These are phyloP conservation scores for Trichophyton schoenleinii DNA, from an alignment of 2,329 filamentous ascomycete genomes.

Conservation along the genomic window DNA sequence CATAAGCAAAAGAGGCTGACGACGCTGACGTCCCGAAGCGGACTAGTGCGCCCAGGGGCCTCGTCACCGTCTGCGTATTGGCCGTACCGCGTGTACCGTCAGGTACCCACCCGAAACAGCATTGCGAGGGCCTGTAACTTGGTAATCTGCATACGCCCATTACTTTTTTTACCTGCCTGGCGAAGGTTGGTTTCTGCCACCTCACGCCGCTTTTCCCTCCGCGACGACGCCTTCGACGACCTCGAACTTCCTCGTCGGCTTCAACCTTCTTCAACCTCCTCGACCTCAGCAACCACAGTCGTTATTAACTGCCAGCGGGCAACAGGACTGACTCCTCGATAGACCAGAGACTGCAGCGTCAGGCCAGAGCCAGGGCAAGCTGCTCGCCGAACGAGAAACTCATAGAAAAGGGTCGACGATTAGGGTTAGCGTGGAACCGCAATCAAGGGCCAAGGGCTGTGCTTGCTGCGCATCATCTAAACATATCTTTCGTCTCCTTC, in stretches of 20 bases:
- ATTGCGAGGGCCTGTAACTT: slow-evolving; percentile 4
- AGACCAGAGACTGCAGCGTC: background rate
- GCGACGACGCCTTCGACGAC: slow-evolving; percentile 10
- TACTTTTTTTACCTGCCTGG: background rate
- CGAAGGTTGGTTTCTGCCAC: background rate
- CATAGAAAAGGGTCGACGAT: background rate
- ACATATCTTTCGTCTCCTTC: slow-evolving; percentile 18
- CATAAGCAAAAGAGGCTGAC: slow-evolving; percentile 11
- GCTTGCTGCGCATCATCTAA: slow-evolving; percentile 4
- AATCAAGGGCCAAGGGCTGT: slow-evolving; percentile 4
- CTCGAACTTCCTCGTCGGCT: slow-evolving; percentile 4
- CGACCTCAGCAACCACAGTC: slow-evolving; percentile 3
- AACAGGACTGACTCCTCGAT: too few species aligned
- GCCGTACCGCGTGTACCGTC: slow-evolving; percentile 6
- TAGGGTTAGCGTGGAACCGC: slow-evolving; percentile 3
- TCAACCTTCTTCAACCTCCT: slow-evolving; percentile 8
- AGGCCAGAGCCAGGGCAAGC: too few species aligned
- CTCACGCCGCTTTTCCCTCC: background rate
- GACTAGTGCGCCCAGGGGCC: slow-evolving; percentile 6
- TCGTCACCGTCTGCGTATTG: slow-evolving; percentile 11
- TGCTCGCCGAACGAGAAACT: too few species aligned
- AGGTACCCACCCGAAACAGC: background rate
- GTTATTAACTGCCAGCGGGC: background rate
- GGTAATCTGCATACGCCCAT: background rate
- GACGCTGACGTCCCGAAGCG: slow-evolving; percentile 8